Conservation (phyloP, 2,329 filamentous ascomycete species). For the Arthrobotrys sphaeroides region DNA sequence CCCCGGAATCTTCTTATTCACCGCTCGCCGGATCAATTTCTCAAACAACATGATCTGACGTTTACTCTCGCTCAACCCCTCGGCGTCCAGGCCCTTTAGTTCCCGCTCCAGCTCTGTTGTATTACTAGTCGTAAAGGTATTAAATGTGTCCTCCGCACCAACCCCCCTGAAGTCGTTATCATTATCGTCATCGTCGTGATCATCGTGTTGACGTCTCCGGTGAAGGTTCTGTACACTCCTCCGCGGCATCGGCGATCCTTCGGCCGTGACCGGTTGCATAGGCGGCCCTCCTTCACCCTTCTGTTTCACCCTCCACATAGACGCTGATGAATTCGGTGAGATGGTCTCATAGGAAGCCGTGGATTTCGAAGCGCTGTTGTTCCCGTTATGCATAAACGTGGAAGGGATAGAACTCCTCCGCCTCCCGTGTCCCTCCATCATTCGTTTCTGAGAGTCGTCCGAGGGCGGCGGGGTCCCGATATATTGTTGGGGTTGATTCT, state of each 20-base stretch:
- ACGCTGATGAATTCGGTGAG: slow-evolving; percentile 48
- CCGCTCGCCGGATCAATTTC: slow-evolving; percentile 41
- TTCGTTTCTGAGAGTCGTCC: slow-evolving; percentile 2
- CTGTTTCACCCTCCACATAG: slow-evolving; percentile 29
- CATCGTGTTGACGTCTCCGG: background rate
- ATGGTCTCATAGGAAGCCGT: slow-evolving; percentile 44
- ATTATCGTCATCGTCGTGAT: slow-evolving; percentile 8
- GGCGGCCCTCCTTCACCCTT: background rate
- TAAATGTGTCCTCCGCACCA: no score
- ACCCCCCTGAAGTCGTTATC: slow-evolving; percentile 3
- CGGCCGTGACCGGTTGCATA: background rate
- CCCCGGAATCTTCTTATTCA: slow-evolving; percentile 33
- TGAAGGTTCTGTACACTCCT: background rate
- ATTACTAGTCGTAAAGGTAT: slow-evolving; percentile 23
- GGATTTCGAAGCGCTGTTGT: slow-evolving; percentile 1
- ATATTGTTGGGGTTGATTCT: background rate
- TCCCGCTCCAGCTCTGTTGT: slow-evolving; percentile 45
- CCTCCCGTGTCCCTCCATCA: slow-evolving; percentile 8
- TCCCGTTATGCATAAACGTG: slow-evolving; percentile 43
- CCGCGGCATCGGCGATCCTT: slow-evolving; percentile 27
- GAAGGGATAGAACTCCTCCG: slow-evolving; percentile 47
- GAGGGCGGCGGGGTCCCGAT: background rate
- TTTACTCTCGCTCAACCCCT: slow-evolving; percentile 48
- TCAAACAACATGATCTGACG: slow-evolving; percentile 52
- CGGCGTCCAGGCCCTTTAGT: slow-evolving; percentile 35